Evolutionary conservation across 306 rosid genomes (phyloP), one percentile per base, ranked within the genome.

Genomic region (Sesbania bispinosa): DNA sequence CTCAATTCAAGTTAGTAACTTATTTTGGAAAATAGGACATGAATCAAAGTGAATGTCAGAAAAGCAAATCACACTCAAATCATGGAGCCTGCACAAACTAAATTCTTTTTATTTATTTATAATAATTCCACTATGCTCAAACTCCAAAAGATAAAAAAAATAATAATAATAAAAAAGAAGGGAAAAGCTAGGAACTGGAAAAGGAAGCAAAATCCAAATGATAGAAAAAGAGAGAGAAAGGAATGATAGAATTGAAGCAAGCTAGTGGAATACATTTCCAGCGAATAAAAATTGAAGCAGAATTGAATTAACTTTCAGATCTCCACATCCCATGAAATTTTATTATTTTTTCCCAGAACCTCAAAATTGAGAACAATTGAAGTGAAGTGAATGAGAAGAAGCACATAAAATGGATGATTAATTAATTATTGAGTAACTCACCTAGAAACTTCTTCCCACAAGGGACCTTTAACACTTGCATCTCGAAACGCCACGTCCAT

Each of bases 381-480:
- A 21, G 18, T 48, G 45, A 54, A 52, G 1, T 13, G 45, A 42
- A 65, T 30, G 7, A 11, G 1, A 23, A 26, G 5, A 47, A 41
- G 5, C 2, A n/a, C 11, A 50, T 1, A 10, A 61, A 59, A 50
- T 7, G 36, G 10, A 57, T 38, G 8, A 13, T 11, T 13, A 67
- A 26, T 38, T 4, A 46, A 3, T 47, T 53, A 29, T 10, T 57
- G 19, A 59, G 32, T 26, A 1, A 24, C 4, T 79, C 11, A 82
- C 89, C 96, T 91, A 80, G 97, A 91, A 76, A 91, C 96, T 10
- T 86, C 90, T 27, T 95, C 96, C 99, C 99, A 95, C 64, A 95
- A 87, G 27, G 99, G 99, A 82, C 92, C 97, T 58, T 95, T 95
- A 32, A 79, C 96, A 76, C 88, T 89, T 24, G 99, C 96, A 76